Evolutionary conservation across 768 basidiomycete species (phyloP).

Genomic region (Pleurotus platypus): DNA sequence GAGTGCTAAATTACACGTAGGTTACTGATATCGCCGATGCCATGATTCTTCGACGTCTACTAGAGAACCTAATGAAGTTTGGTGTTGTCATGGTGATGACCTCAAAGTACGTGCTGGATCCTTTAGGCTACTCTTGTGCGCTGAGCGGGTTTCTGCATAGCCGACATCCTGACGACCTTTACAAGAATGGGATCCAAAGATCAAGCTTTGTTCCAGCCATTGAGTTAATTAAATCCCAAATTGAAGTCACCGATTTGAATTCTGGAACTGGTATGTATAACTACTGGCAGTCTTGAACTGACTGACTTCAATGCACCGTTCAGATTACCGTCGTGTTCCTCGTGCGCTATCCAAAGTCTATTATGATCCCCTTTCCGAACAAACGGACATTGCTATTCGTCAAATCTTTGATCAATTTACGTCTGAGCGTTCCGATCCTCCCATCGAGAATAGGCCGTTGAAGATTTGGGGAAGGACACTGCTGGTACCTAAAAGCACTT

Average conservation of each 20-base stretch:
- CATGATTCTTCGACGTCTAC: constrained; percentile 90
- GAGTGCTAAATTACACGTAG: constrained; percentile 28
- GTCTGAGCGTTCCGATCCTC: constrained; percentile 49
- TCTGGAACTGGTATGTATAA: constrained; percentile 78
- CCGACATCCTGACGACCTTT: constrained; percentile 95
- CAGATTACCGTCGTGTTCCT: constrained; percentile 94
- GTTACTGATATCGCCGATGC: constrained; percentile 98
- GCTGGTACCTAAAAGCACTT: constrained; percentile 74
- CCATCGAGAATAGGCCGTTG: constrained; percentile 60
- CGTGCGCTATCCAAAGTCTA: constrained; percentile 93
- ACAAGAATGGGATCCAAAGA: constrained; percentile 98
- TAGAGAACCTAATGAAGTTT: constrained; percentile 81
- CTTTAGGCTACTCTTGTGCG: constrained; percentile 6
- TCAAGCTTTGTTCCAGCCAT: constrained; percentile 94
- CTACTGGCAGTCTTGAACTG: constrained; percentile 2
- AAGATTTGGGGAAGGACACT: constrained; percentile 91
- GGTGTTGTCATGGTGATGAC: constrained; percentile 96
- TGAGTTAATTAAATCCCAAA: constrained; percentile 83
- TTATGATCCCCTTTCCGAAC: constrained; percentile 71
- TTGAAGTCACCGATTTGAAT: constrained; percentile 88
- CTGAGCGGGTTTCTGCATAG: constrained; percentile 34
- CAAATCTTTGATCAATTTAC: constrained; percentile 83
- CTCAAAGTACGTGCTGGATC: constrained; percentile 73
- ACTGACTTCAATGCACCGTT: constrained; percentile 2
- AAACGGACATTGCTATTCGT: constrained; percentile 65